phyloP scores from a whole-genome alignment of 116 monocot species.

The Dioscorea cayenensis region DNA sequence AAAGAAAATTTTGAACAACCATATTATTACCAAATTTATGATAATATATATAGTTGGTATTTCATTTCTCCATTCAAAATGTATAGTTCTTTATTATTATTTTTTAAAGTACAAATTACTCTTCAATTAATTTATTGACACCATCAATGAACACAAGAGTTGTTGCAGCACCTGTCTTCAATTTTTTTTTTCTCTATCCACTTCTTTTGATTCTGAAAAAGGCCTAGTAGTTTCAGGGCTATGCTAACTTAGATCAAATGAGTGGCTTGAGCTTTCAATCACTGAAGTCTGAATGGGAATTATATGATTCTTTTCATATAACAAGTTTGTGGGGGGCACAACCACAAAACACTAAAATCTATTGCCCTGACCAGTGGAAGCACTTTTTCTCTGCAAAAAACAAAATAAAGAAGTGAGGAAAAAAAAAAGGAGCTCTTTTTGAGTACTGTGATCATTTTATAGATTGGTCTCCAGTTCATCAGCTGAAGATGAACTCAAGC shows the following conservation, averaged over 20 bases:
- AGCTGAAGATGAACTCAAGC: neutral
- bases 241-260: neutral
- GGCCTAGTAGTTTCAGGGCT: neutral
- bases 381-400: neutral
- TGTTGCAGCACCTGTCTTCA: too few species aligned
- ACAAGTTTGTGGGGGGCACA: neutral
- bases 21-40: too few species aligned
- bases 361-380: neutral
- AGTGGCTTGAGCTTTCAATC: neutral
- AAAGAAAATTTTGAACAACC: too few species aligned
- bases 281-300: neutral
- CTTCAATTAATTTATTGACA: too few species aligned
- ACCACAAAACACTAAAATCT: neutral
- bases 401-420: too few species aligned
- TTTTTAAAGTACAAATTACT: too few species aligned
- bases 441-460: neutral
- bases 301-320: neutral
- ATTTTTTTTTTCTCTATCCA: too few species aligned
- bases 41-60: too few species aligned
- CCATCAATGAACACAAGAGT: too few species aligned
- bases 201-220: slow-evolving; percentile 1
- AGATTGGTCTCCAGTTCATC: slow-evolving; percentile 1
- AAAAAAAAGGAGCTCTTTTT: neutral
- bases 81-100: too few species aligned
- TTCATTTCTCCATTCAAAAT: too few species aligned